These are phyloP conservation scores for Populus ilicifolia DNA, from an alignment of 345 rosid species.

Conservation along the genomic window DNA sequence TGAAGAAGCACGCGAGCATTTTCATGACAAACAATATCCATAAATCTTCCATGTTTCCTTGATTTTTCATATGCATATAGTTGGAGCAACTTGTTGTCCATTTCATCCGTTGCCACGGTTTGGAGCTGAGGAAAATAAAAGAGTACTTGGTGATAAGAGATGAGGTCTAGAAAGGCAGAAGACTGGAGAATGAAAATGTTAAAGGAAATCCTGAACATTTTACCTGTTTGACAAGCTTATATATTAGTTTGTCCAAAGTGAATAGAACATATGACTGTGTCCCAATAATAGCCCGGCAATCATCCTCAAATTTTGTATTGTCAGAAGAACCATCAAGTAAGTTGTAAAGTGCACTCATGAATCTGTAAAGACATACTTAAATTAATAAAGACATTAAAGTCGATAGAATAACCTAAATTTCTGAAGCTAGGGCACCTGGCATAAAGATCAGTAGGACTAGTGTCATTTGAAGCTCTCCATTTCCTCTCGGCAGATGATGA, in stretches of 20 bases:
- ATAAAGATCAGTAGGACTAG: conserved; percentile 66
- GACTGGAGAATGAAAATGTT: neutral
- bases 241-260: conserved; percentile 90
- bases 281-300: conserved; percentile 92
- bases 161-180: neutral
- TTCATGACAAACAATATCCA: conserved; percentile 72
- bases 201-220: conserved; percentile 10
- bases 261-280: conserved; percentile 91
- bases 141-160: neutral
- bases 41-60: conserved; percentile 60
- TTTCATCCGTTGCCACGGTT: conserved; percentile 74
- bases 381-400: conserved; percentile 6
- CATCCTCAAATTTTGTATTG: conserved; percentile 92
- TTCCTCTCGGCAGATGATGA: conserved; percentile 83
- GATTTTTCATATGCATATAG: conserved; percentile 76
- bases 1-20: conserved; percentile 82
- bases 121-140: conserved; percentile 60
- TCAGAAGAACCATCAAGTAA: conserved; percentile 92
- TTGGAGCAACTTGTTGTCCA: conserved; percentile 86
- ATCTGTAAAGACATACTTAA: conserved; percentile 38
- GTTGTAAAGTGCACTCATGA: conserved; percentile 86
- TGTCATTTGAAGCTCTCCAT: conserved; percentile 77
- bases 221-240: conserved; percentile 90
- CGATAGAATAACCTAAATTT: neutral
- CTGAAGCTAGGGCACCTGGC: conserved; percentile 53